Evolutionary conservation across 2,329 filamentous ascomycete species (phyloP), one percentile per base, ranked within the genome.

Genomic region (Ophiosphaerella korrae): DNA sequence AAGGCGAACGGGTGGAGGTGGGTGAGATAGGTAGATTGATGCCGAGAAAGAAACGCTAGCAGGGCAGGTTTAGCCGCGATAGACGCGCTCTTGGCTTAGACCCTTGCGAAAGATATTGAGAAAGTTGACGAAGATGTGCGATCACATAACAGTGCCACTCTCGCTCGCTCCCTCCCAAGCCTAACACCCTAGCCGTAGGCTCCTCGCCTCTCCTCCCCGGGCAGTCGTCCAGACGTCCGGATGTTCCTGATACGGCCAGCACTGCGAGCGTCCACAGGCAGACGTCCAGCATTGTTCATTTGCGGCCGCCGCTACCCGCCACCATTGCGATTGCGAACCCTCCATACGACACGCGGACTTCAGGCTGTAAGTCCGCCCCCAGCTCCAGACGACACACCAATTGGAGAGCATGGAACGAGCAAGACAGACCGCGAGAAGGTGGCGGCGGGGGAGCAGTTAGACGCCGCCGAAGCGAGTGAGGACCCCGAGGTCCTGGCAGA

Each of bases 241-340:
- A 77, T 77, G 75, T 75, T 75, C 66, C 70, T 68, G 60, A 68
- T 73, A 58, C 72, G 72, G 64, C 67, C 68, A 57, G 71, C 73
- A 62, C 67, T 76, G 68, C 71, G 72, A 68, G 69, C 74, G 60
- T 73, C 71, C 42, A 64, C 55, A 48, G 64, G 59, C 67, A 71
- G 68, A 63, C 65, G 68, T 60, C 68, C 72, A 61, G 65, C 68
- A 55, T 66, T 66, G 62, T 50, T 71, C 35, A 69, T 75, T 61
- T 64, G 57, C 58, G 63, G 70, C 52, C 72, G 74, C 46, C 68
- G 72, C 53, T 71, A 71, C 55, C 68, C 66, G 47, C 59, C 48
- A 23, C 45, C 55, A 50, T 57, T 57, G 42, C 68, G 64, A 52
- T 44, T 59, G 14, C 72, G 73, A 41, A 50, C 64, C 35, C 71